These are phyloP conservation scores for Auricularia heimuer DNA, from an alignment of 768 basidiomycete species.

Conservation along the genomic window DNA sequence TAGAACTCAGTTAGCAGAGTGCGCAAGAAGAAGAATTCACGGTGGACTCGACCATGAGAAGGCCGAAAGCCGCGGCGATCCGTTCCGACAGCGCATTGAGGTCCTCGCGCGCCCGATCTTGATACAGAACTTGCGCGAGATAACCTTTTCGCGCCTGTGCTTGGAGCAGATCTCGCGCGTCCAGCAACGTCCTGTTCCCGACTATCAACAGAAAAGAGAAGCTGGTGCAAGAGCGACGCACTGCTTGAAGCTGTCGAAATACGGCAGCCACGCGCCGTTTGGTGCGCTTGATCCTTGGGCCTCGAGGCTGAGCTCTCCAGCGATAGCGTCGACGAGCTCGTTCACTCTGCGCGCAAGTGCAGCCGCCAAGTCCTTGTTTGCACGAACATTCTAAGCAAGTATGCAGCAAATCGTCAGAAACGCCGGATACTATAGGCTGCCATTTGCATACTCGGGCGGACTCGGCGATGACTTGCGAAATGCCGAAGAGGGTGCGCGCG, in stretches of 20 bases:
- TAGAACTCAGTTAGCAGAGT: neutral
- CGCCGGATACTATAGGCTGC: no score
- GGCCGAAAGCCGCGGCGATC: neutral
- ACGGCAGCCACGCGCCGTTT: neutral
- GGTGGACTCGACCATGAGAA: neutral
- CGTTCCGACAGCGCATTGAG: neutral
- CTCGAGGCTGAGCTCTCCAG: neutral
- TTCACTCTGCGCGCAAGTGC: neutral
- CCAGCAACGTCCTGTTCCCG: neutral
- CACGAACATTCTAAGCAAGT: neutral
- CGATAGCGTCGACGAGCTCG: neutral
- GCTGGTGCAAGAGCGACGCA: neutral
- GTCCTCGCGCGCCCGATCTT: neutral
- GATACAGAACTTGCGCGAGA: neutral
- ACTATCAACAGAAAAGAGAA: neutral
- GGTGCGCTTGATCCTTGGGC: neutral
- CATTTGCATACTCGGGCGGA: no score
- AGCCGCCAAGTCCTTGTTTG: neutral
- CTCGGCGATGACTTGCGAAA: no score
- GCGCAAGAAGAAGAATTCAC: no score
- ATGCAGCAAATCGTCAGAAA: neutral
- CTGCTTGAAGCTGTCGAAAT: neutral
- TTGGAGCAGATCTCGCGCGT: neutral
- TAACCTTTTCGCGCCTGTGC: neutral
- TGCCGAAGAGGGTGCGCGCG: no score